phyloP scores from a whole-genome alignment of 352 stramenopile species.

The Thalassiosira exigua region DNA sequence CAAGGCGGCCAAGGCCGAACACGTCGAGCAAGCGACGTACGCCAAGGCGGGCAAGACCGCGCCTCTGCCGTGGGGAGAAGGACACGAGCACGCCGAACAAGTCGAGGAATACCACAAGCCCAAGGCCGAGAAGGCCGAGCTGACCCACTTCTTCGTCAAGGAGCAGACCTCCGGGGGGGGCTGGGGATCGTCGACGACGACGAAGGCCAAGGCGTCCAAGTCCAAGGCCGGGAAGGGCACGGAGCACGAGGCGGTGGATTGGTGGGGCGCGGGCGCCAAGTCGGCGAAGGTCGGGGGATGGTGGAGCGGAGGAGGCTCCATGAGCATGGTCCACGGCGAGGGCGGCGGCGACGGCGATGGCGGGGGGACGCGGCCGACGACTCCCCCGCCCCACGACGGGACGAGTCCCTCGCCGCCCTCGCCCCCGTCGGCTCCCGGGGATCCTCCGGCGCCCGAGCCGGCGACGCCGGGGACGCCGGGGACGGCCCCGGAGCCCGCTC shows the following conservation, averaged over 20 bases:
- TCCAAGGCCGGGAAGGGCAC: background rate
- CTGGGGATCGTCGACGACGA: background rate
- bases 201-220: background rate
- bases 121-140: conserved; percentile 21
- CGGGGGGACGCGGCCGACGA: background rate
- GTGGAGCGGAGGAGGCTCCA: background rate
- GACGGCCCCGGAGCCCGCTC: too few species aligned
- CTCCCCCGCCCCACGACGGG: background rate
- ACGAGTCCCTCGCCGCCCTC: background rate
- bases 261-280: background rate
- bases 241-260: background rate
- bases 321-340: background rate
- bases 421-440: too few species aligned
- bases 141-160: conserved; percentile 26
- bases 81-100: background rate
- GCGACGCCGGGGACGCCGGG: background rate
- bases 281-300: background rate
- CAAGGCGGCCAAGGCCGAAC: background rate
- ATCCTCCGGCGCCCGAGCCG: background rate
- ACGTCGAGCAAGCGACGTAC: background rate
- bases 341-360: background rate
- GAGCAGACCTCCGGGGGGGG: background rate
- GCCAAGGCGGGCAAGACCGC: background rate
- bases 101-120: conserved; percentile 5
- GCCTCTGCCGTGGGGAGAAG: background rate